Evolutionary conservation across 345 rosid species (phyloP).

Genomic region (Boechera retrofracta): DNA sequence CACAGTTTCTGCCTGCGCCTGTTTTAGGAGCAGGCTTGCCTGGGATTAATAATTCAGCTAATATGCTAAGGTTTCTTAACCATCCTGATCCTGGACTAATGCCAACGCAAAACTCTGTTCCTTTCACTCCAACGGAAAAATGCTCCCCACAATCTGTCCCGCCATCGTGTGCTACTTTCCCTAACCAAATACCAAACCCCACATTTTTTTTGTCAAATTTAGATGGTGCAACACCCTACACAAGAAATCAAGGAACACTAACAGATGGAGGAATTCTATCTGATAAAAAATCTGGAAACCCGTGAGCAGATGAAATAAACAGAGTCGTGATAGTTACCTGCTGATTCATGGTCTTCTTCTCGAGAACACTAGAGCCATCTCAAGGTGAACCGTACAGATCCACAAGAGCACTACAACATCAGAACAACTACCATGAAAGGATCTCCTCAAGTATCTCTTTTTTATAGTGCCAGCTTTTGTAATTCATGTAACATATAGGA

Average conservation of each 20-base stretch:
- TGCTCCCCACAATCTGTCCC: conserved; percentile 32
- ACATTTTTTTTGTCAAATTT: conserved; percentile 24
- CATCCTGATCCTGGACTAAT: conserved; percentile 39
- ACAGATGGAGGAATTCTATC: background rate
- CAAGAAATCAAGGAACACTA: background rate
- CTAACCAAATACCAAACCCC: conserved; percentile 33
- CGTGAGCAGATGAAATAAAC: conserved; percentile 29
- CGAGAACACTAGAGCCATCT: conserved; percentile 9
- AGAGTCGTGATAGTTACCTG: conserved; percentile 34
- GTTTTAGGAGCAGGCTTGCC: conserved; percentile 31
- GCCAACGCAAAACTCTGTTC: conserved; percentile 26
- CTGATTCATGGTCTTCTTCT: conserved; percentile 7
- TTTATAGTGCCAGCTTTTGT: conserved; percentile 12
- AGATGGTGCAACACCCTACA: conserved; percentile 28
- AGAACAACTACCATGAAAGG: conserved; percentile 24
- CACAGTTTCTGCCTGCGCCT: conserved; percentile 33
- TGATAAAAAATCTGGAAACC: conserved; percentile 33
- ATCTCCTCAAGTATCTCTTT: conserved; percentile 19
- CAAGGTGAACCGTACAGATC: conserved; percentile 11
- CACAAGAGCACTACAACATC: conserved; percentile 10
- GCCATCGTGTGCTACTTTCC: conserved; percentile 15
- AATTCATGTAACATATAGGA: conserved; percentile 26
- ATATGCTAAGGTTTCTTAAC: conserved; percentile 33
- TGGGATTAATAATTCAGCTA: background rate
- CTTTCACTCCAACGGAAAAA: conserved; percentile 29